Evolutionary conservation across 495 filamentous ascomycete species (phyloP).

Genomic region (Chaetomidium leptoderma): DNA sequence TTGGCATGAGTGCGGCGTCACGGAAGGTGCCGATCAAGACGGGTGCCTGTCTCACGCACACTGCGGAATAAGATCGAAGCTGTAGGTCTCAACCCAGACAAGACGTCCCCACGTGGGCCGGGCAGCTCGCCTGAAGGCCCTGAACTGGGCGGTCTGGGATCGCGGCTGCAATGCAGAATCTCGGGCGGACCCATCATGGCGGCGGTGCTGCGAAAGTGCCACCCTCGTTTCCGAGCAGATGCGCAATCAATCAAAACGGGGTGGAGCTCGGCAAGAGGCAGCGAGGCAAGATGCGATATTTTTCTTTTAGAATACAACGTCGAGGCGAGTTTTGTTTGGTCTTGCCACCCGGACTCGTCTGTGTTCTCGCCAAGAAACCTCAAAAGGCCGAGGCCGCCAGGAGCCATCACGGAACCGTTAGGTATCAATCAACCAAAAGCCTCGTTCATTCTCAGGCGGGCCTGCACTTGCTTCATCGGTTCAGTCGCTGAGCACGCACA

Average conservation of each 20-base stretch:
- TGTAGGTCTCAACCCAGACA: background rate
- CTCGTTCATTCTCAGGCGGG: too few species aligned
- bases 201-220: background rate
- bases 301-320: constrained; percentile 5
- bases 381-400: background rate
- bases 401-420: too few species aligned
- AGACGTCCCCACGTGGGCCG: constrained; percentile 17
- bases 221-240: constrained; percentile 2
- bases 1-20: too few species aligned
- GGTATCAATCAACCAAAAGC: background rate
- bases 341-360: background rate
- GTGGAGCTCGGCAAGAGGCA: constrained; percentile 20
- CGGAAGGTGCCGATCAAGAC: constrained; percentile 6
- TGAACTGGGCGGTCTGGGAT: constrained; percentile 11
- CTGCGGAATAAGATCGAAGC: too few species aligned
- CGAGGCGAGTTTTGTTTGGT: background rate
- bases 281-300: constrained; percentile 17
- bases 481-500: too few species aligned
- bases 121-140: background rate
- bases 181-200: constrained; percentile 4
- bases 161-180: constrained; percentile 3
- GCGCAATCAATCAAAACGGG: constrained; percentile 16
- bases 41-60: too few species aligned
- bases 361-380: background rate
- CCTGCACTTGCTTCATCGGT: too few species aligned